Evolutionary conservation across 139 green algal genomes (phyloP), one percentile per base, ranked within the genome.

Genomic region (Chara braunii): DNA sequence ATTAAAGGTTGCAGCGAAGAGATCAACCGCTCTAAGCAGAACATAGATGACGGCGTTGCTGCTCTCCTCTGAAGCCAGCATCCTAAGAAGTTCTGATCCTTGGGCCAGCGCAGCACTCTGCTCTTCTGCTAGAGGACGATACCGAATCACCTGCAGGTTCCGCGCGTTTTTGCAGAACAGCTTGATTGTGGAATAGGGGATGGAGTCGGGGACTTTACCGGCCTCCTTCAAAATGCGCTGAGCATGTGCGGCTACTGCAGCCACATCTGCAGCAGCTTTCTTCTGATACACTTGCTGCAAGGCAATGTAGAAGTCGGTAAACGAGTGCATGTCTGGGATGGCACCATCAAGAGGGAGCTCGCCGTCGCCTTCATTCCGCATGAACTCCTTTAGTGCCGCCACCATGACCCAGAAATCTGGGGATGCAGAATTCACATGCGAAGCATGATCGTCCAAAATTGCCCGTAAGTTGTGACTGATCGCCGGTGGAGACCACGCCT

Each of bases 311-410:
- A 80, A 64, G 80, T 89, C 84, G n/a, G 91, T 97, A 14, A 86
- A 90, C 3, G 91, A 80, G 22, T 85, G 84, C 91, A 97, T 97
- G 83, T 97, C 91, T 4, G 91, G 91, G 7, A 97, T 90, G 53
- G 77, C 79, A 24, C 91, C 91, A 48, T 95, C 78, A 51, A 94
- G 44, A 1, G 83, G 83, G 14, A 90, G 62, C 18, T 68, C 40
- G n/a, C 85, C 81, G 3, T 60, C 43, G 8, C 83, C 82, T n/a
- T 84, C 56, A 11, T 70, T 31, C 18, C 80, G 6, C 54, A 73
- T 35, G 35, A 81, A 81, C 14, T 22, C 18, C 61, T 75, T 80
- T 22, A 80, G 48, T 3, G 71, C 73, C n/a, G 42, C 53, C 51
- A 66, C 45, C 7, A 77, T 28, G 12, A 76, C n/a, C 60, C 60